Percentiles rank a stretch among this genome's conserved stretches.
phyloP scores from a whole-genome alignment of 257 asterid species.

The Nicotiana obtusifolia region DNA sequence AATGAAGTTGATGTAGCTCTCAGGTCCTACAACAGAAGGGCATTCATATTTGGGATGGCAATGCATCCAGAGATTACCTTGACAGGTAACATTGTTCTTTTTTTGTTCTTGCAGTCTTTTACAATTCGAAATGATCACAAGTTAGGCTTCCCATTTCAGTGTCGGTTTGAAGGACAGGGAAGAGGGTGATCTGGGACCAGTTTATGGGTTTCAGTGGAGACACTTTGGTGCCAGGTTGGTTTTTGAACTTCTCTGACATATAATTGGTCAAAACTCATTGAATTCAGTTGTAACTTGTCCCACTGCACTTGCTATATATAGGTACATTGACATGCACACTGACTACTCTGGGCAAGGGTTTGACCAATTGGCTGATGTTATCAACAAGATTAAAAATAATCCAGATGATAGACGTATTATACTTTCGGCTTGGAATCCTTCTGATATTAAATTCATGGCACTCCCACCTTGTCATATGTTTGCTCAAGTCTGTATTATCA shows the following conservation, averaged over 20 bases:
- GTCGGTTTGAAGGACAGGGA: constrained; percentile 41
- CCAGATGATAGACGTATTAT: constrained; percentile 43
- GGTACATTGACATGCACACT: constrained; percentile 45
- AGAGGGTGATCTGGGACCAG: constrained; percentile 48
- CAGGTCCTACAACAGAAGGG: constrained; percentile 42
- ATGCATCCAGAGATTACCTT: constrained; percentile 47
- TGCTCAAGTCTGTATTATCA: constrained; percentile 31
- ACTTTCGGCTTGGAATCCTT: constrained; percentile 49
- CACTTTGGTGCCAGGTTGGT: constrained; percentile 41
- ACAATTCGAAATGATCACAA: not conserved
- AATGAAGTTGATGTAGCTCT: not conserved
- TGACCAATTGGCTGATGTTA: constrained; percentile 39
- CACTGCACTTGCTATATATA: constrained; percentile 8
- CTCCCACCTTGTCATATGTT: constrained; percentile 54
- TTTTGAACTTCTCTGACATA: not conserved
- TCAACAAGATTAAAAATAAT: constrained; percentile 33
- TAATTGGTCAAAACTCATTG: not conserved
- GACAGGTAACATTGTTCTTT: constrained; percentile 27
- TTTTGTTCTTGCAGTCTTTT: not conserved
- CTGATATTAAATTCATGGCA: constrained; percentile 42
- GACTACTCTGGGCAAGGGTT: constrained; percentile 43
- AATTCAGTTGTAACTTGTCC: not conserved
- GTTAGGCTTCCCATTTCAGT: constrained; percentile 16
- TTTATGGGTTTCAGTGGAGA: constrained; percentile 52
- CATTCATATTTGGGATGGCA: constrained; percentile 52